Conservation (phyloP, 192 early-diverging fungal genomes). For the Backusella liffmaniae region DNA sequence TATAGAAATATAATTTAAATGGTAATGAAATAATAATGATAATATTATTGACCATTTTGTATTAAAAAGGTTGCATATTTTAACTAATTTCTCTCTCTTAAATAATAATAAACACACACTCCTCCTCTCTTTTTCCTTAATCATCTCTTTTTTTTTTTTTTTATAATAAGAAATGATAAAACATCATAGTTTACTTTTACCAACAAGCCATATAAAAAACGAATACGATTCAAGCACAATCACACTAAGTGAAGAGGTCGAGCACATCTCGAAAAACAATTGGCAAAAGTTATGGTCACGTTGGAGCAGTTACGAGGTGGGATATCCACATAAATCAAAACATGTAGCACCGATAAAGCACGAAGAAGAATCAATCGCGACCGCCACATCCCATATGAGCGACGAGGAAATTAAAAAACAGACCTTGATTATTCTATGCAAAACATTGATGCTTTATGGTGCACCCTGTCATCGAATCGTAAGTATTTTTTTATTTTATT, state of each 20-base stretch:
- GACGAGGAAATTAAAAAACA: constrained; percentile 23
- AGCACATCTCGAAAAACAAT: background rate
- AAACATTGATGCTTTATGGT: constrained; percentile 45
- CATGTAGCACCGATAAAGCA: background rate
- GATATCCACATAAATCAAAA: background rate
- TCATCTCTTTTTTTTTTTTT: background rate
- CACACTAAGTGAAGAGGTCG: background rate
- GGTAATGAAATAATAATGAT: background rate
- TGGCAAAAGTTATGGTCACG: constrained; percentile 8
- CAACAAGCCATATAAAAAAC: background rate
- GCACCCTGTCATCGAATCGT: constrained; percentile 48
- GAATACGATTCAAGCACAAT: background rate
- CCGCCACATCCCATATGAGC: background rate
- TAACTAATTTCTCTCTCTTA: background rate
- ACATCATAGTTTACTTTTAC: background rate
- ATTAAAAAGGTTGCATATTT: constrained; percentile 1
- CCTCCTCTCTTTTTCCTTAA: background rate
- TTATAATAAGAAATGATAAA: background rate
- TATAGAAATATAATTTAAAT: too few relatives aligned
- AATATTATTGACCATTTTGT: background rate
- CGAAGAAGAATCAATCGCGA: background rate
- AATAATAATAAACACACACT: background rate
- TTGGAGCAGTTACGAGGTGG: constrained; percentile 1
- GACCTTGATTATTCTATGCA: constrained; percentile 40
- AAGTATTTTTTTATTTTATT: background rate